Evolutionary conservation across 2,329 filamentous ascomycete species (phyloP).

Genomic region (Colletotrichum endophyticum): DNA sequence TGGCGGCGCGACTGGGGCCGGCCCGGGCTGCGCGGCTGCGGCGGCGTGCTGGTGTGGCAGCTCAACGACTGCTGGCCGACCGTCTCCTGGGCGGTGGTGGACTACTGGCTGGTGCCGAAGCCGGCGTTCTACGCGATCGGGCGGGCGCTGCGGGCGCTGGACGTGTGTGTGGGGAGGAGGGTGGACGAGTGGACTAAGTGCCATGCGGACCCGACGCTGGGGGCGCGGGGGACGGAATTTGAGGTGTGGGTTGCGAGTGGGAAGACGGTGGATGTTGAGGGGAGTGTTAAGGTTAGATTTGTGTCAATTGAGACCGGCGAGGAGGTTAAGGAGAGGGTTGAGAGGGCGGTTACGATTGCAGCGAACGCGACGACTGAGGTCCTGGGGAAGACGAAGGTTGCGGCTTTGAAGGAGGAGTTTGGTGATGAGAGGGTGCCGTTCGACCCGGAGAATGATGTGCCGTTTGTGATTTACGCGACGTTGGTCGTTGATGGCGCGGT

Average conservation of each 20-base stretch:
- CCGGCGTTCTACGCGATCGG: conserved; percentile 38
- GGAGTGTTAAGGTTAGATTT: conserved; percentile 38
- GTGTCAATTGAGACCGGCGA: conserved; percentile 45
- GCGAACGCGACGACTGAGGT: conserved; percentile 46
- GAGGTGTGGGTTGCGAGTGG: conserved; percentile 50
- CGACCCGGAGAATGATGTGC: conserved; percentile 41
- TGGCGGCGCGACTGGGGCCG: conserved; percentile 69
- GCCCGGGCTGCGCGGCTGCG: conserved; percentile 62
- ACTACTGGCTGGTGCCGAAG: conserved; percentile 21
- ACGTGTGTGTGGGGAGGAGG: conserved; percentile 57
- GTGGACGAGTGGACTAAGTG: conserved; percentile 50
- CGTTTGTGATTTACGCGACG: conserved; percentile 52
- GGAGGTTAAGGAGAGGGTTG: conserved; percentile 33
- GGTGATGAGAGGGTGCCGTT: conserved; percentile 28
- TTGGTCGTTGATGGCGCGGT: conserved; percentile 41
- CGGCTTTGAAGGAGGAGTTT: conserved; percentile 9
- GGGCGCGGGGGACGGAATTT: conserved; percentile 40
- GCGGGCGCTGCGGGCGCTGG: conserved; percentile 63
- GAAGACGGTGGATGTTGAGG: conserved; percentile 25
- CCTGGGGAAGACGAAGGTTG: conserved; percentile 33
- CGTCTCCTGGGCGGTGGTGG: conserved; percentile 67
- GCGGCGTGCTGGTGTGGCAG: conserved; percentile 72
- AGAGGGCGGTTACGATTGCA: conserved; percentile 26
- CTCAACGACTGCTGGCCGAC: conserved; percentile 75
- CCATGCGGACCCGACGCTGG: conserved; percentile 44